Evolutionary conservation across 2,329 filamentous ascomycete species (phyloP).

Genomic region (Trichoderma lentiforme): DNA sequence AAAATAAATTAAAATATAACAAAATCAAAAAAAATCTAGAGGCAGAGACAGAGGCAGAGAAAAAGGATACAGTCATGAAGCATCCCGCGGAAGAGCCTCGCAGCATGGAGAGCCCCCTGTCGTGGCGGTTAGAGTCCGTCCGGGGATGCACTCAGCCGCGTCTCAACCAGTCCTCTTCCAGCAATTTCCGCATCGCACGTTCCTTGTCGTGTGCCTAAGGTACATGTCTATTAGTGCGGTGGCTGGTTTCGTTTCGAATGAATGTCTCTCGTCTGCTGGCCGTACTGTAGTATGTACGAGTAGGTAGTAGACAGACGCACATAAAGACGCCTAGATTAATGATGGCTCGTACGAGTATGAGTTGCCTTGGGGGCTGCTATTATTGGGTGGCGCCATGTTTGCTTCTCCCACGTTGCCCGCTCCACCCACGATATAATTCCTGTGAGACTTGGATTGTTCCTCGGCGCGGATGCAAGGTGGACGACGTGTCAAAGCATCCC

Average conservation of each 20-base stretch:
- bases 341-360: background rate
- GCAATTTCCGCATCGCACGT: background rate
- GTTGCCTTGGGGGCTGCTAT: background rate
- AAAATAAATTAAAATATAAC: background rate
- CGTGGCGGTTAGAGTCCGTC: background rate
- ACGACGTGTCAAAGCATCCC: background rate
- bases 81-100: background rate
- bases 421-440: background rate
- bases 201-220: background rate
- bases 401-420: background rate
- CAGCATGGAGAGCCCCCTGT: background rate
- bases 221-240: background rate
- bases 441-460: background rate
- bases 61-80: background rate
- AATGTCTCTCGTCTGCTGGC: background rate
- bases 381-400: constrained; percentile 5
- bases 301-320: background rate
- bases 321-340: background rate
- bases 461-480: background rate
- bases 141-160: constrained; percentile 8
- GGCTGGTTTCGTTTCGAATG: constrained; percentile 1
- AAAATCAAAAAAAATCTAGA: background rate
- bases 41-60: background rate
- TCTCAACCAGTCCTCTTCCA: background rate
- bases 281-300: background rate